Evolutionary conservation across 2,329 filamentous ascomycete species (phyloP), one percentile per base, ranked within the genome.

Genomic region (Ascochyta clinopodiicola): DNA sequence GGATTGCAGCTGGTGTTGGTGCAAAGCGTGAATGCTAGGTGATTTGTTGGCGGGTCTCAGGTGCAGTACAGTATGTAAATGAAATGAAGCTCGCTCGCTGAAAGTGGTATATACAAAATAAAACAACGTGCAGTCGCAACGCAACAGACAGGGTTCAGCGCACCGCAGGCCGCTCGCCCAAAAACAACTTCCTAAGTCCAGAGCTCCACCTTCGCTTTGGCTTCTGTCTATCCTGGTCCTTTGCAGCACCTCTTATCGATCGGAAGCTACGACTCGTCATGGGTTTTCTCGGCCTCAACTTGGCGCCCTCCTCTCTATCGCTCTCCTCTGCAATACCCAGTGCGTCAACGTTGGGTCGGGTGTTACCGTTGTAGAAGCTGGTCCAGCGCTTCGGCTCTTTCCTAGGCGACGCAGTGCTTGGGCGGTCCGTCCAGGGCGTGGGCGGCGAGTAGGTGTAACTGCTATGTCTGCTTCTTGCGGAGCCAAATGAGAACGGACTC

Each of bases 161-260:
- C 46, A 21, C 17, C 32, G 24, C 42, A 6, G 42, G 27, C n/a
- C 31, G 31, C 46, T 56, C 46, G 6, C 52, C 42, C 31, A 46
- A 31, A 32, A 70, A 69, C 44, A 69, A 44, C 50, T 55, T 65
- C 38, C 55, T 60, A 44, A 70, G 24, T 9, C 66, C 59, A 1
- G 56, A 59, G 44, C 65, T 67, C 66, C 66, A 69, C 34, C 57
- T 63, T 29, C 62, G 61, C 42, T 56, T 64, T 9, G 57, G 44
- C 29, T 63, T 64, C 42, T 49, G 39, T 22, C 42, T 36, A 13
- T 56, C 52, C 37, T 56, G 52, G 8, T 51, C 52, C 32, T 51
- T 51, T 15, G 52, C 52, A 31, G 52, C 52, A 12, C 52, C 25
- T n/a, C n/a, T 51, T 2, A 56, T 56, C 3, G 42, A 46, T 13